phyloP scores from a whole-genome alignment of 148 eudicot genomes.

The Arctostaphylos glauca region DNA sequence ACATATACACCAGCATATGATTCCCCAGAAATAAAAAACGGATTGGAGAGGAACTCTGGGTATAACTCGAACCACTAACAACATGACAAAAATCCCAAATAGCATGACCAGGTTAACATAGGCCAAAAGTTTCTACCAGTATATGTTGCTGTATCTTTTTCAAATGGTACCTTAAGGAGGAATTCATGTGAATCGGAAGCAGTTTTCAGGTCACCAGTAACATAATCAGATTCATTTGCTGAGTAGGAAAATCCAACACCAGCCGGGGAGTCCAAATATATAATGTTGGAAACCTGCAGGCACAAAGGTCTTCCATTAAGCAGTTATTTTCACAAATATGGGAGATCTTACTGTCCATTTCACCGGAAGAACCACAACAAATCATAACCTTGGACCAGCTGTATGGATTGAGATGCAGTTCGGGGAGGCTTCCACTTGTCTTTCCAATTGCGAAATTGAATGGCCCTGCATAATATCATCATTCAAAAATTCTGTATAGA shows the following conservation, averaged over 20 bases:
- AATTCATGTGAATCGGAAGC: slow-evolving; percentile 72
- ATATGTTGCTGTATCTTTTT: background rate
- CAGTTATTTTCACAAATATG: background rate
- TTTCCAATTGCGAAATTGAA: slow-evolving; percentile 76
- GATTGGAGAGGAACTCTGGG: slow-evolving; percentile 65
- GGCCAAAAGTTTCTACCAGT: background rate
- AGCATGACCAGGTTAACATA: background rate
- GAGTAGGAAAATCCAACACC: slow-evolving; percentile 89
- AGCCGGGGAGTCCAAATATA: slow-evolving; percentile 91
- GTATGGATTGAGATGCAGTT: slow-evolving; percentile 77
- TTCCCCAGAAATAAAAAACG: slow-evolving; percentile 85
- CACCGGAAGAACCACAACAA: background rate
- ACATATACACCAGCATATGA: slow-evolving; percentile 97
- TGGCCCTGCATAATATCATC: slow-evolving; percentile 52
- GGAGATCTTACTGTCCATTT: background rate
- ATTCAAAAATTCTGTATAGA: background rate
- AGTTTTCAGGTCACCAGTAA: slow-evolving; percentile 74
- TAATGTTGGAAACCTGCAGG: slow-evolving; percentile 71
- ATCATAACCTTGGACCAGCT: slow-evolving; percentile 84
- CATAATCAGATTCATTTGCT: slow-evolving; percentile 51
- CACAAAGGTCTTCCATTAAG: background rate
- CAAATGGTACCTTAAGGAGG: slow-evolving; percentile 69
- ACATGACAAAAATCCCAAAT: slow-evolving; percentile 14
- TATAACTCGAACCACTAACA: slow-evolving; percentile 82
- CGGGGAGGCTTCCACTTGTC: slow-evolving; percentile 54